Evolutionary conservation across 495 filamentous ascomycete genomes (phyloP).

Genomic region (Pyrenula aspistea): DNA sequence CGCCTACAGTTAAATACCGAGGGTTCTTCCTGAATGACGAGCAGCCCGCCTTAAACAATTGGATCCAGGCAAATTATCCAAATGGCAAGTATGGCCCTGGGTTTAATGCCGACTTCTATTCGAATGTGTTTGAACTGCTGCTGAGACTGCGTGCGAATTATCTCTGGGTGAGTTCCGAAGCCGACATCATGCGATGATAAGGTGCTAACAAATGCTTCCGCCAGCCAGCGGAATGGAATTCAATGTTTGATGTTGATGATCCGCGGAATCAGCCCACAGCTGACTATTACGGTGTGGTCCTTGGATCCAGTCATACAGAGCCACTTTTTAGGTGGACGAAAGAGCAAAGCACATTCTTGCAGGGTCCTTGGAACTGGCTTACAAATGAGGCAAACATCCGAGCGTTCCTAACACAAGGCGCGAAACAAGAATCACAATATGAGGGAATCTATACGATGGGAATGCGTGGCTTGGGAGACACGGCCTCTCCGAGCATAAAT

Average conservation of each 20-base stretch:
- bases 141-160: slow-evolving; percentile 62
- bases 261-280: slow-evolving; percentile 52
- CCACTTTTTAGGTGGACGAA: slow-evolving; percentile 62
- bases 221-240: not conserved
- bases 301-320: slow-evolving; percentile 63
- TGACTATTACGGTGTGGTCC: slow-evolving; percentile 60
- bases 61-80: slow-evolving; percentile 44
- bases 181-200: no score
- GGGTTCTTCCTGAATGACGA: slow-evolving; percentile 76
- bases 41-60: slow-evolving; percentile 57
- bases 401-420: slow-evolving; percentile 55
- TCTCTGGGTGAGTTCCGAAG: no score
- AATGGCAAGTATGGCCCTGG: slow-evolving; percentile 40
- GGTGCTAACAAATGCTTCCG: no score
- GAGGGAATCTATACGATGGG: slow-evolving; percentile 58
- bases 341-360: slow-evolving; percentile 48
- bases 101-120: slow-evolving; percentile 54
- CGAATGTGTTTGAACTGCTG: slow-evolving; percentile 58
- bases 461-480: slow-evolving; percentile 62
- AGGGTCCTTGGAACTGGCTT: slow-evolving; percentile 53
- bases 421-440: slow-evolving; percentile 49
- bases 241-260: slow-evolving; percentile 38
- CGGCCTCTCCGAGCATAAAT: slow-evolving; percentile 40
- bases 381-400: slow-evolving; percentile 53
- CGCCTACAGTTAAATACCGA: slow-evolving; percentile 60